These are phyloP conservation scores for Acmispon strigosus DNA, from an alignment of 306 rosid species.

Conservation along the genomic window DNA sequence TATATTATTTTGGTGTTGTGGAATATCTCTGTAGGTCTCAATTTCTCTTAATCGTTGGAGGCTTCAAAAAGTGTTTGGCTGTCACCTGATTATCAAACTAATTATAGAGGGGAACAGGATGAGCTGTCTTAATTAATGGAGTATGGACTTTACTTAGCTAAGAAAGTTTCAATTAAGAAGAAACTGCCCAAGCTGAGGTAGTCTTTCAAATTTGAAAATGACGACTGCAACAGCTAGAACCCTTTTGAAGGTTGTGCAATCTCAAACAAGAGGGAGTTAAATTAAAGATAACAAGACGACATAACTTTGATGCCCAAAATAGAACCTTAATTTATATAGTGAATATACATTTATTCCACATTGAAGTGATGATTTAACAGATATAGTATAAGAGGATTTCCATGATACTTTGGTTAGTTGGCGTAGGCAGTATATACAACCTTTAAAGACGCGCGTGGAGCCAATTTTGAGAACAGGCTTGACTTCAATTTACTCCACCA, in stretches of 20 bases:
- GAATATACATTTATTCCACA: neutral
- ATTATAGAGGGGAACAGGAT: slow-evolving; percentile 29
- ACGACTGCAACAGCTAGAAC: slow-evolving; percentile 18
- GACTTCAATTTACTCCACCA: neutral
- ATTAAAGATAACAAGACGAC: neutral
- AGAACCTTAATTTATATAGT: neutral
- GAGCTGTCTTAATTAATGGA: slow-evolving; percentile 28
- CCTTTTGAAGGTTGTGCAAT: neutral
- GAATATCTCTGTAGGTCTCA: neutral
- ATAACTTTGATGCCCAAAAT: slow-evolving; percentile 7
- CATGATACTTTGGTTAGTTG: slow-evolving; percentile 7
- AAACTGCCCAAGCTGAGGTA: slow-evolving; percentile 34
- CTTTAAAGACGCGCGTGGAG: neutral
- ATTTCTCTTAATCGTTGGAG: neutral
- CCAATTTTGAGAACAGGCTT: slow-evolving; percentile 12
- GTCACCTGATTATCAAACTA: slow-evolving; percentile 17
- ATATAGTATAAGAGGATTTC: slow-evolving; percentile 3
- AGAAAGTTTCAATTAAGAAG: slow-evolving; percentile 21
- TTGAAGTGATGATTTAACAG: slow-evolving; percentile 12
- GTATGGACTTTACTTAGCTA: slow-evolving; percentile 20
- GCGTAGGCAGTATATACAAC: neutral
- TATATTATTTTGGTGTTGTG: slow-evolving; percentile 23
- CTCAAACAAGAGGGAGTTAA: no score
- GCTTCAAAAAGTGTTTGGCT: slow-evolving; percentile 5
- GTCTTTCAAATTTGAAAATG: slow-evolving; percentile 38